A percentile compares a stretch with the other conserved stretches of the same genome.
Evolutionary conservation across 2,329 filamentous ascomycete genomes (phyloP).

Genomic region (Neonectria neomacrospora): DNA sequence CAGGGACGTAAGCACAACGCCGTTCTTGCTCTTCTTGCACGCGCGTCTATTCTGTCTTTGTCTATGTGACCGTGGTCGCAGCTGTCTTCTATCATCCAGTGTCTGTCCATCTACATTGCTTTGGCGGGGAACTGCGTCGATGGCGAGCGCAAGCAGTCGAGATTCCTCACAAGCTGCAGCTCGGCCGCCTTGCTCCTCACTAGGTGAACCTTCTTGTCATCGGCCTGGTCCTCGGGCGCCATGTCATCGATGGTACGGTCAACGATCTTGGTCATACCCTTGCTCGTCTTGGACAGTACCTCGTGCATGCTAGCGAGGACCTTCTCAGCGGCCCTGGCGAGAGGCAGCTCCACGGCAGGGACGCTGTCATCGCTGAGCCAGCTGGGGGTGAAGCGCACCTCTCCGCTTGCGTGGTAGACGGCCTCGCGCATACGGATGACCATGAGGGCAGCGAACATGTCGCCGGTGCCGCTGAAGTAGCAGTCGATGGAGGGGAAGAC

Average conservation of each 20-base stretch:
- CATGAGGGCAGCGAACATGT: constrained; percentile 97
- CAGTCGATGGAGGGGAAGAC: constrained; percentile 88
- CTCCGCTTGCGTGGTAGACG: constrained; percentile 57
- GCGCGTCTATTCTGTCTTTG: constrained; percentile 33
- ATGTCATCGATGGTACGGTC: constrained; percentile 56
- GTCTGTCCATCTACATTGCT: constrained; percentile 52
- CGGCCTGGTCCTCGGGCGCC: constrained; percentile 57
- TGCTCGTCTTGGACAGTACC: constrained; percentile 76
- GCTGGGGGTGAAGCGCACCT: constrained; percentile 64
- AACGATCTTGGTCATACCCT: constrained; percentile 67
- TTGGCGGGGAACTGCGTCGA: constrained; percentile 70
- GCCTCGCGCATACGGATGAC: constrained; percentile 90
- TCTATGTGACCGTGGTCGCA: constrained; percentile 8
- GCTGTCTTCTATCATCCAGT: constrained; percentile 15
- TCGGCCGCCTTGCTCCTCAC: constrained; percentile 87
- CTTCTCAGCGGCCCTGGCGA: constrained; percentile 85
- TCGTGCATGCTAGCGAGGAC: constrained; percentile 94
- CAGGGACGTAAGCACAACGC: constrained; percentile 15
- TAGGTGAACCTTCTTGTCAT: constrained; percentile 70
- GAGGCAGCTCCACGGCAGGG: constrained; percentile 75
- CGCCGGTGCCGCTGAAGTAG: constrained; percentile 96
- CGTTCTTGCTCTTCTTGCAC: constrained; percentile 21
- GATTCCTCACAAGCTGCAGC: constrained; percentile 82
- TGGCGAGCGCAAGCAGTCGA: constrained; percentile 74
- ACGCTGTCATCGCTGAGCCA: constrained; percentile 86